Conservation (phyloP, 2,329 filamentous ascomycete species). For the Colletotrichum lindemuthianum region DNA sequence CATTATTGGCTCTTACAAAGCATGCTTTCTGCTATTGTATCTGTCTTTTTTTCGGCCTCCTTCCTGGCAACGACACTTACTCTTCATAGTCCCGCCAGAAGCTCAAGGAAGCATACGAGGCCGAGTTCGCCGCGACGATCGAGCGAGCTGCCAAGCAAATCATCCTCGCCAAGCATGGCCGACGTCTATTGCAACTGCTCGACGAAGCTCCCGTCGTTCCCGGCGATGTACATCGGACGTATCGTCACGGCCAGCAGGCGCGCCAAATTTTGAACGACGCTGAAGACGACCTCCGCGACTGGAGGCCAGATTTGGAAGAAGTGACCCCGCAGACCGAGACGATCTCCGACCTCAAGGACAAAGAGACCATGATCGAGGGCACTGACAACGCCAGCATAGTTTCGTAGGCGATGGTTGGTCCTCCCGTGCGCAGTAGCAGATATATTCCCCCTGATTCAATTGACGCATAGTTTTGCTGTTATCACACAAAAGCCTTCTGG, state of each 20-base stretch:
- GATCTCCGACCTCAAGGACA: conserved; percentile 19
- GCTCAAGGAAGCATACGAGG: conserved; percentile 91
- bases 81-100: conserved; percentile 83
- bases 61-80: not conserved
- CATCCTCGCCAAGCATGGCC: conserved; percentile 90
- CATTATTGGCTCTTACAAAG: too few relatives aligned
- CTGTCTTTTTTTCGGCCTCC: not conserved
- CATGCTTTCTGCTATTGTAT: too few relatives aligned
- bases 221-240: conserved; percentile 79
- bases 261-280: conserved; percentile 91
- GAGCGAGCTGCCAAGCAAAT: conserved; percentile 98
- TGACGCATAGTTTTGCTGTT: too few relatives aligned
- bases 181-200: conserved; percentile 83
- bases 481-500: too few relatives aligned
- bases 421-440: too few relatives aligned
- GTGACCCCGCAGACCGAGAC: conserved; percentile 21
- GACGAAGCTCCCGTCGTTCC: conserved; percentile 92
- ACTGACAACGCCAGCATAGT: conserved; percentile 25
- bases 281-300: conserved; percentile 85
- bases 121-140: conserved; percentile 89
- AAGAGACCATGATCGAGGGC: conserved; percentile 9
- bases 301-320: conserved; percentile 62
- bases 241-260: conserved; percentile 72
- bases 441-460: too few relatives aligned
- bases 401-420: too few relatives aligned